These are phyloP conservation scores for Lactarius indigo DNA, from an alignment of 768 basidiomycete genomes.

Conservation along the genomic window DNA sequence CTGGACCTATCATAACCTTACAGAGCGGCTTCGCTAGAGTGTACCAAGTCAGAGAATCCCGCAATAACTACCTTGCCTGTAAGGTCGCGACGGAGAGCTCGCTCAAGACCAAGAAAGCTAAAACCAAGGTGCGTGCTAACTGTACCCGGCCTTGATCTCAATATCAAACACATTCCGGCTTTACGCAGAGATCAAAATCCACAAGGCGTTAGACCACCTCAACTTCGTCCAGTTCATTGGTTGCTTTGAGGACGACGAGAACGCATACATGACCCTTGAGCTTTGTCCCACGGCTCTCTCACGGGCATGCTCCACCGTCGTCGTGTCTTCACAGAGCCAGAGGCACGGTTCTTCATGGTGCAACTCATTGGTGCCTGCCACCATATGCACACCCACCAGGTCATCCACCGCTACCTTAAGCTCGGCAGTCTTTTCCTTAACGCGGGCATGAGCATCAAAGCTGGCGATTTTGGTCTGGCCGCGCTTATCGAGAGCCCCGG, in stretches of 20 bases:
- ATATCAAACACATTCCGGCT: constrained; percentile 47
- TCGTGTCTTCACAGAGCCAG: constrained; percentile 85
- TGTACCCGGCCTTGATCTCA: neutral
- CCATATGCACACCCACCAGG: constrained; percentile 95
- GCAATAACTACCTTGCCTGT: constrained; percentile 69
- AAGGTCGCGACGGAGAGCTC: constrained; percentile 92
- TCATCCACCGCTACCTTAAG: constrained; percentile 97
- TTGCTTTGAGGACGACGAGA: constrained; percentile 92
- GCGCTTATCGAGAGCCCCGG: constrained; percentile 96
- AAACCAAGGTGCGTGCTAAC: constrained; percentile 74
- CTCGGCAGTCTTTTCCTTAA: constrained; percentile 94
- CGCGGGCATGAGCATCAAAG: constrained; percentile 88
- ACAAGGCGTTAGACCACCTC: constrained; percentile 83
- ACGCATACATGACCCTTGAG: constrained; percentile 97
- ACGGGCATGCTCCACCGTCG: constrained; percentile 90
- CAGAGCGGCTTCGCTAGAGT: constrained; percentile 95
- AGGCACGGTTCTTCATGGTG: constrained; percentile 88
- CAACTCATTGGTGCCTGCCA: constrained; percentile 95
- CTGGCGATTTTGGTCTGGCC: constrained; percentile 96
- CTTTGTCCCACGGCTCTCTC: constrained; percentile 83
- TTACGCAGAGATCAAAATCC: constrained; percentile 98
- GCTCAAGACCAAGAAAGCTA: constrained; percentile 93
- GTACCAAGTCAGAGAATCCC: constrained; percentile 82
- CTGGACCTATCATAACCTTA: neutral
- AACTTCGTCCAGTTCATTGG: constrained; percentile 92